phyloP scores from a whole-genome alignment of 306 rosid species.

The Cicer judaicum region DNA sequence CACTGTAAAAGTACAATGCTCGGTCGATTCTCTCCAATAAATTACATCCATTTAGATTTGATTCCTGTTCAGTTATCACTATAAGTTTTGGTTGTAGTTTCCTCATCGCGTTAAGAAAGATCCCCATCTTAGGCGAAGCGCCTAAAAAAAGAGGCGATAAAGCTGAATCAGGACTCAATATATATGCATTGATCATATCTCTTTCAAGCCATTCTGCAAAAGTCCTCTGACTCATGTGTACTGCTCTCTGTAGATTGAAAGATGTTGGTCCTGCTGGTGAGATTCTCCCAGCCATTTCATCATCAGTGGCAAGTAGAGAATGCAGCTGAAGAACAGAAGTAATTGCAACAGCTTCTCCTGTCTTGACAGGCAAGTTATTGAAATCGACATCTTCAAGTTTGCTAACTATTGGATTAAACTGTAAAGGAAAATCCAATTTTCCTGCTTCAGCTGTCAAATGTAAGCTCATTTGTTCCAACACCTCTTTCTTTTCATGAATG shows the following conservation, averaged over 20 bases:
- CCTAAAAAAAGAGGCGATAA: conserved; percentile 64
- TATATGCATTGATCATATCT: conserved; percentile 60
- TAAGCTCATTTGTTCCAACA: conserved; percentile 69
- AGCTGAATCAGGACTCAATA: conserved; percentile 65
- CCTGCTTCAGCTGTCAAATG: conserved; percentile 72
- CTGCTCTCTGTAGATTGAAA: conserved; percentile 56
- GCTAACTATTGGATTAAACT: conserved; percentile 70
- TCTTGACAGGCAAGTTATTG: conserved; percentile 70
- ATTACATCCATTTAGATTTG: conserved; percentile 72
- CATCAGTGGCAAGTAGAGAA: conserved; percentile 71
- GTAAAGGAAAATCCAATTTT: conserved; percentile 72
- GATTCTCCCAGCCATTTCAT: conserved; percentile 53
- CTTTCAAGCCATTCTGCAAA: conserved; percentile 73
- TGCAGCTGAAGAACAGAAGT: conserved; percentile 82
- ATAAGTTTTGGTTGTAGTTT: conserved; percentile 69
- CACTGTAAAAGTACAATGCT: conserved; percentile 69
- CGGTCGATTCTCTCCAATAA: conserved; percentile 68
- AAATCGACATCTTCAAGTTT: conserved; percentile 73
- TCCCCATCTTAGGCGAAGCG: conserved; percentile 78
- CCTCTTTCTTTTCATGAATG: conserved; percentile 73
- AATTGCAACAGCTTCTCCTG: conserved; percentile 88
- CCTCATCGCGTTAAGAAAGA: conserved; percentile 58
- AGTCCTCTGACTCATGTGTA: conserved; percentile 61
- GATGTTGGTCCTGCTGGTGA: conserved; percentile 60
- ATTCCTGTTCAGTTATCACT: conserved; percentile 86